phyloP scores from a whole-genome alignment of 768 basidiomycete species.

The Auriscalpium orientale region DNA sequence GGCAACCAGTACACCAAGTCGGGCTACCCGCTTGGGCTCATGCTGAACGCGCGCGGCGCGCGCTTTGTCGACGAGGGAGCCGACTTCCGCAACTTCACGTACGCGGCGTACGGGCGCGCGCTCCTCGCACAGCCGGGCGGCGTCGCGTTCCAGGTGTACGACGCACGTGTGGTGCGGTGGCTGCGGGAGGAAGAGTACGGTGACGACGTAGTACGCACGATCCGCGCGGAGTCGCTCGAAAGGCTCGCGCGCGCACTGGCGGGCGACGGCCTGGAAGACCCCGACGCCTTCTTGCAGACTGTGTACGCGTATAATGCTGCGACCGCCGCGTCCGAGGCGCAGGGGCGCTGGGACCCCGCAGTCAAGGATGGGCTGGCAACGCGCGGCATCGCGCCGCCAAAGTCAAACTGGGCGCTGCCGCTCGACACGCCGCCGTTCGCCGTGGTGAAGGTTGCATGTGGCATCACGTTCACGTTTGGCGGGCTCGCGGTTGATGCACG shows the following conservation, averaged over 20 bases:
- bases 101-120: conserved; percentile 58
- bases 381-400: conserved; percentile 38
- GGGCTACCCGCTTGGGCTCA: conserved; percentile 64
- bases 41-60: conserved; percentile 50
- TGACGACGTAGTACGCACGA: conserved; percentile 50
- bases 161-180: conserved; percentile 33
- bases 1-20: conserved; percentile 72
- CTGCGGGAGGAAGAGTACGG: conserved; percentile 62
- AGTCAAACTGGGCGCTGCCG: conserved; percentile 63
- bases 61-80: conserved; percentile 69
- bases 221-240: conserved; percentile 37
- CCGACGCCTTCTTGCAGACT: conserved; percentile 36
- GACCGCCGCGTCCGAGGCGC: conserved; percentile 29
- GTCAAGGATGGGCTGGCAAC: conserved; percentile 58
- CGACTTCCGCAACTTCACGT: conserved; percentile 68
- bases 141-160: conserved; percentile 62
- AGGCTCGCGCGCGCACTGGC: conserved; percentile 42
- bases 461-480: conserved; percentile 69
- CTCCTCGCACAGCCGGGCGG: conserved; percentile 53
- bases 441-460: conserved; percentile 62
- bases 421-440: conserved; percentile 48
- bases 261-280: conserved; percentile 39
- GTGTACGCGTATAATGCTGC: conserved; percentile 45
- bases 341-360: conserved; percentile 48
- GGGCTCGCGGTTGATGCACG: conserved; percentile 53